A percentile compares a stretch with the other conserved stretches of the same genome.
phyloP scores from a whole-genome alignment of 208 protist genomes.

The Leishmania martiniquensis region DNA sequence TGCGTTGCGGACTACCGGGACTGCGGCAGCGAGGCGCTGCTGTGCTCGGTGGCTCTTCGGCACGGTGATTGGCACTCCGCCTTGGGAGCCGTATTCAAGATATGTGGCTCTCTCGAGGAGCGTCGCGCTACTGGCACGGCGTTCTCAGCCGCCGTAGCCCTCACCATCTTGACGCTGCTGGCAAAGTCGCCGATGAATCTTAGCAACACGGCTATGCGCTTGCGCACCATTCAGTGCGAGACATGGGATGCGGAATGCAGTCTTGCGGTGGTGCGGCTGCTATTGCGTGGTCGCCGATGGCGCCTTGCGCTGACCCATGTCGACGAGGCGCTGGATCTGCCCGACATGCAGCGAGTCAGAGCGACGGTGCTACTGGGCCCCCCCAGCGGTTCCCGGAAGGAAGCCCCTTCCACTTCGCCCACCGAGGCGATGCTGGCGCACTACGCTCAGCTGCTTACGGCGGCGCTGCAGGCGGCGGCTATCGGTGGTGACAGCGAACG shows the following conservation, averaged over 20 bases:
- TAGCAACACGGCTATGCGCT: conserved; percentile 65
- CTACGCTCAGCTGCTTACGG: conserved; percentile 43
- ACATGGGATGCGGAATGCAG: conserved; percentile 49
- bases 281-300: conserved; percentile 71
- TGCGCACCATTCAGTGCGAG: conserved; percentile 37
- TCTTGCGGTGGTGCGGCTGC: conserved; percentile 49
- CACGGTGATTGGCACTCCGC: conserved; percentile 62
- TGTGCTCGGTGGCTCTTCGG: conserved; percentile 47
- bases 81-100: conserved; percentile 32
- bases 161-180: conserved; percentile 47
- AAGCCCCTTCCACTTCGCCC: background rate
- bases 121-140: background rate
- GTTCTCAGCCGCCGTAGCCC: conserved; percentile 41
- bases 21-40: conserved; percentile 24
- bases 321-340: conserved; percentile 38
- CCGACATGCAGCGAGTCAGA: conserved; percentile 22
- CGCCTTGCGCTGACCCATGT: conserved; percentile 50
- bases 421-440: background rate
- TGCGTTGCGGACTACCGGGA: conserved; percentile 20
- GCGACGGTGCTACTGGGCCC: conserved; percentile 12
- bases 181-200: conserved; percentile 58
- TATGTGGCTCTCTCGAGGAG: conserved; percentile 29
- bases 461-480: conserved; percentile 65
- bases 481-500: conserved; percentile 60
- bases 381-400: background rate